These are phyloP conservation scores for Ziziphus jujuba DNA, from an alignment of 306 rosid genomes.

Conservation along the genomic window DNA sequence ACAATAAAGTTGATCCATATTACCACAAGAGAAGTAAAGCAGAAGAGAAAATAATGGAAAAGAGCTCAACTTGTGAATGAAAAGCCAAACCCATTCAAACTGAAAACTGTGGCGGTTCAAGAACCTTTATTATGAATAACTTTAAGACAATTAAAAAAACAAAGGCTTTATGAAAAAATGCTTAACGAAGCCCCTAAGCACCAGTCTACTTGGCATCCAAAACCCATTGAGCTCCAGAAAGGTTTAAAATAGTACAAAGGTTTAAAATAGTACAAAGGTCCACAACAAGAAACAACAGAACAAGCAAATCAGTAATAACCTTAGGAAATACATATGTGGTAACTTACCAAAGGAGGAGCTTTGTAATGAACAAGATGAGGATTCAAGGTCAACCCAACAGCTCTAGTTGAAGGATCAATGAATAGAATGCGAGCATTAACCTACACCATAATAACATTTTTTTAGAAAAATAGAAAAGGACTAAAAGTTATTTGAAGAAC, in stretches of 20 bases:
- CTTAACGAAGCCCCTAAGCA: neutral
- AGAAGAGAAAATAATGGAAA: too few relatives aligned
- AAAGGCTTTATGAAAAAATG: too few relatives aligned
- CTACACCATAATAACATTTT: slow-evolving; percentile 39
- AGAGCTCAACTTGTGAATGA: too few relatives aligned
- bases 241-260: neutral
- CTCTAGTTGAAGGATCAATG: slow-evolving; percentile 87
- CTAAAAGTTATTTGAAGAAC: slow-evolving; percentile 3
- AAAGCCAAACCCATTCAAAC: too few relatives aligned
- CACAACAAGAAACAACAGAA: neutral
- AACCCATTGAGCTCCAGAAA: neutral
- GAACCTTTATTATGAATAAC: too few relatives aligned
- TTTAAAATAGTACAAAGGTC: neutral
- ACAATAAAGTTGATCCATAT: too few relatives aligned
- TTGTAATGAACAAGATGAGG: slow-evolving; percentile 81
- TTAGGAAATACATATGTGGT: neutral
- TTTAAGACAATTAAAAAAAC: too few relatives aligned
- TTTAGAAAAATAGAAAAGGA: too few relatives aligned
- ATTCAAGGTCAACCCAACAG: slow-evolving; percentile 93
- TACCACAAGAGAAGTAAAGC: too few relatives aligned
- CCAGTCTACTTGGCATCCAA: neutral
- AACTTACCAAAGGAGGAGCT: slow-evolving; percentile 78
- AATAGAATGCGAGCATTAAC: slow-evolving; percentile 83
- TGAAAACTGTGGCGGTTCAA: too few relatives aligned
- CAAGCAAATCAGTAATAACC: neutral